These are phyloP conservation scores for Paramecium tetraurelia DNA, from an alignment of 73 alveolate genomes.

Conservation along the genomic window DNA sequence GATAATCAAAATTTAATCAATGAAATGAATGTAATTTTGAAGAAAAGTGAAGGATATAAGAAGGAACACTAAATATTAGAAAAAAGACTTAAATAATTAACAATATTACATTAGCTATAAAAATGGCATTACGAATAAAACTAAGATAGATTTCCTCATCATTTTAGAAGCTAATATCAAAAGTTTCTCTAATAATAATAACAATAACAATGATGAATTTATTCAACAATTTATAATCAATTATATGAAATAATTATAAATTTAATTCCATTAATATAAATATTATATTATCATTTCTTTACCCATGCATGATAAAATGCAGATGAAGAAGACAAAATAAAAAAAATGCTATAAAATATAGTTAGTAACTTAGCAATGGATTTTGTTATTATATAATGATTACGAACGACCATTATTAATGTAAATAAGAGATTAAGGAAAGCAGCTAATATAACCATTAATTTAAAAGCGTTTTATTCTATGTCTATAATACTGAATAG, in stretches of 20 bases:
- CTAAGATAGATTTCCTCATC: neutral
- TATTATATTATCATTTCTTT: neutral
- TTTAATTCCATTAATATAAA: neutral
- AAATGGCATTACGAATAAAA: neutral
- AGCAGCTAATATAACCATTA: conserved; percentile 17
- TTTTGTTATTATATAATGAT: neutral
- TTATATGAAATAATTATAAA: too few species aligned
- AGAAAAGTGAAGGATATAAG: neutral
- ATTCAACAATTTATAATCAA: neutral
- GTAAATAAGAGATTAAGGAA: neutral
- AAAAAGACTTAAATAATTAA: neutral
- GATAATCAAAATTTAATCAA: neutral
- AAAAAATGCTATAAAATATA: neutral
- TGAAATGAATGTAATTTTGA: neutral
- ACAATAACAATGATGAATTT: neutral
- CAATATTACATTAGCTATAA: neutral
- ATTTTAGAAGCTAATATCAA: neutral
- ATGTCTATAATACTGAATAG: neutral
- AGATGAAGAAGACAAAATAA: neutral
- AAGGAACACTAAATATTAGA: neutral
- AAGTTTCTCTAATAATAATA: neutral
- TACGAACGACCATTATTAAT: neutral
- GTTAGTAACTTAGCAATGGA: neutral
- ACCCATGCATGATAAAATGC: conserved; percentile 14
- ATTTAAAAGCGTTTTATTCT: neutral